These are phyloP conservation scores for Astrocystis sublimbata DNA, from an alignment of 495 filamentous ascomycete species.

Conservation along the genomic window DNA sequence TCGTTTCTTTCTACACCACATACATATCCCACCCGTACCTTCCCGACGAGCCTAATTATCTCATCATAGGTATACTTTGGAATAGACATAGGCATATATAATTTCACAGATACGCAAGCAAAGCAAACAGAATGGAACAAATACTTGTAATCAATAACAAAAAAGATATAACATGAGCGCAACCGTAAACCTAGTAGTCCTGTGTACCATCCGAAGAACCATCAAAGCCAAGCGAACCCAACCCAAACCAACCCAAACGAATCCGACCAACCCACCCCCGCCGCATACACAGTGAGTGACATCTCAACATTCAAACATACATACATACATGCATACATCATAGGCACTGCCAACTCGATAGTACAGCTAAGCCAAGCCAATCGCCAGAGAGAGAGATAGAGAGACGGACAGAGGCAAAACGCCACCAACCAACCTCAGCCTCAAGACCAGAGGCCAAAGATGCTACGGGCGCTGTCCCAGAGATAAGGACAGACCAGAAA, in stretches of 20 bases:
- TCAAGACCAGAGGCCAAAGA: too few relatives aligned
- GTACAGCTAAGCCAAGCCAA: neutral
- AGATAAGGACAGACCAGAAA: too few relatives aligned
- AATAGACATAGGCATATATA: too few relatives aligned
- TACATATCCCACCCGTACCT: too few relatives aligned
- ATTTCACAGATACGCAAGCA: too few relatives aligned
- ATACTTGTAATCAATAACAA: neutral
- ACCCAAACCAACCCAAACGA: neutral
- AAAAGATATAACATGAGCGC: neutral
- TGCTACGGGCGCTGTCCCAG: too few relatives aligned
- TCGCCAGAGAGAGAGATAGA: too few relatives aligned
- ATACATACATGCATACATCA: neutral
- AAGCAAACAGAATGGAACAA: neutral
- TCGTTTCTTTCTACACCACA: too few relatives aligned
- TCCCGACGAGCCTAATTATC: too few relatives aligned
- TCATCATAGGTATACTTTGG: too few relatives aligned
- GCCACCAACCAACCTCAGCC: neutral
- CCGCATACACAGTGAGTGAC: neutral
- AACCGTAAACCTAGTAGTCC: neutral
- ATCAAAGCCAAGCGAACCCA: neutral
- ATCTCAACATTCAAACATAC: neutral
- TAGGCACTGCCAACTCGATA: neutral
- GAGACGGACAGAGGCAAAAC: too few relatives aligned
- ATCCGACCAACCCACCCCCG: too few relatives aligned
- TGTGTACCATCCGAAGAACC: neutral